Evolutionary conservation across 352 stramenopile species (phyloP), one percentile per base, ranked within the genome.

Genomic region (Globisporangium cystogenes): DNA sequence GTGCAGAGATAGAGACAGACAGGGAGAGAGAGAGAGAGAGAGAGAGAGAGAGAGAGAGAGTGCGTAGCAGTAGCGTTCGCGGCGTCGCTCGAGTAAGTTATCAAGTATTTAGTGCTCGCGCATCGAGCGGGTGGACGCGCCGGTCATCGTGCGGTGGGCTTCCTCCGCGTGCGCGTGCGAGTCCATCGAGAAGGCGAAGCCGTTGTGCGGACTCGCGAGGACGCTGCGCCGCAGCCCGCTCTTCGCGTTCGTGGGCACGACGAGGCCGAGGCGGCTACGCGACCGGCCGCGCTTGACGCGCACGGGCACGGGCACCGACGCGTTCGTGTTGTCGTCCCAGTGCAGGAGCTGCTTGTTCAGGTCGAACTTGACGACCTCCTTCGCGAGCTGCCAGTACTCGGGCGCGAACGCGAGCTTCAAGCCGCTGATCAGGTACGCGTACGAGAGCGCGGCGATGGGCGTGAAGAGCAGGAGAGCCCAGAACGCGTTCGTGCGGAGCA

Each of bases 311-410:
- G 71, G 65, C 20, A 87, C 68, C 0, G 75, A 74, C 7, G 73
- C 60, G 24, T 76, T 68, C 27, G 73, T 87, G 37, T 72, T 77
- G 54, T 90, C 80, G 27, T 87, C 73, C 75, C 77, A 93, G 11
- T 73, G 42, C 23, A 93, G 53, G 3, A 85, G 60, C 21, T 66
- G 59, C 26, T 79, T 60, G 29, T 82, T 68, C 33, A 89, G 62
- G 5, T 78, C 59, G 45, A 88, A 89, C 44, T 88, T 89, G 46
- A 73, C 65, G 23, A 82, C 69, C 64, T 92, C 82, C 45, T 88
- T 89, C 12, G 77, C 75, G 18, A 92, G 69, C 18, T 92, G 76
- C 74, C 76, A 89, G 53, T 90, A 92, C 55, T 92, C 82, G 0
- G 79, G 82, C 14, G 73, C 86, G 48, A 88, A 72, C 5, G 66